Conservation (phyloP, 139 green algal genomes). For the Haematococcus lacustris region DNA sequence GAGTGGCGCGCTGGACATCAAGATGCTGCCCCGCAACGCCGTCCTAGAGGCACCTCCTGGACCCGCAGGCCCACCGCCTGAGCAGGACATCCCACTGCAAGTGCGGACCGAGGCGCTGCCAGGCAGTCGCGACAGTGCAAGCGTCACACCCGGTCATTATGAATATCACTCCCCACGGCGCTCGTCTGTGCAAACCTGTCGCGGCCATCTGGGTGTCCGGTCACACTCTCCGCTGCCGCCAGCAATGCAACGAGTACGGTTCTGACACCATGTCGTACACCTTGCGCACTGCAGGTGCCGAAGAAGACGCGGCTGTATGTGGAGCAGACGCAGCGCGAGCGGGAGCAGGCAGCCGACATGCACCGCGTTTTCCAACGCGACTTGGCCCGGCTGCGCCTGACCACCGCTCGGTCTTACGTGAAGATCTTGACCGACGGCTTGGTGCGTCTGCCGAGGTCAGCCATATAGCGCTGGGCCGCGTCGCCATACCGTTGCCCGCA, state of each 20-base stretch:
- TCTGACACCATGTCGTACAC: too few species aligned
- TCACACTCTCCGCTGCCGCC: too few species aligned
- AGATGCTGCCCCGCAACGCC: slow-evolving; percentile 59
- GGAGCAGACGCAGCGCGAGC: slow-evolving; percentile 62
- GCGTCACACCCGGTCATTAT: too few species aligned
- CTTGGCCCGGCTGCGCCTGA: slow-evolving; percentile 55
- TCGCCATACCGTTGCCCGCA: too few species aligned
- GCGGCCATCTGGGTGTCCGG: too few species aligned
- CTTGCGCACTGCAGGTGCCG: slow-evolving; percentile 31
- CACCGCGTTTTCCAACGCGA: slow-evolving; percentile 42
- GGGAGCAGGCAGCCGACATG: slow-evolving; percentile 27
- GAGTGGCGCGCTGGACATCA: slow-evolving; percentile 54
- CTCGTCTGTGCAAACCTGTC: too few species aligned
- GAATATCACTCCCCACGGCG: too few species aligned
- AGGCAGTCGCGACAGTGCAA: too few species aligned
- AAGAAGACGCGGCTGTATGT: slow-evolving; percentile 72
- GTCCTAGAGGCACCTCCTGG: slow-evolving; percentile 34
- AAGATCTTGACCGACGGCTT: slow-evolving; percentile 65
- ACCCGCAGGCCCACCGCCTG: slow-evolving; percentile 30
- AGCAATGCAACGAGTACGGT: too few species aligned
- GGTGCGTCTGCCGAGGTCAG: slow-evolving; percentile 13
- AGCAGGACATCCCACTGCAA: slow-evolving; percentile 67
- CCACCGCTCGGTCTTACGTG: slow-evolving; percentile 53
- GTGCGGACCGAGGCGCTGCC: too few species aligned
- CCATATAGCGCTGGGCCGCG: too few species aligned